Evolutionary conservation across 345 rosid species (phyloP), one percentile per base, ranked within the genome.

Genomic region (Dimocarpus longan): DNA sequence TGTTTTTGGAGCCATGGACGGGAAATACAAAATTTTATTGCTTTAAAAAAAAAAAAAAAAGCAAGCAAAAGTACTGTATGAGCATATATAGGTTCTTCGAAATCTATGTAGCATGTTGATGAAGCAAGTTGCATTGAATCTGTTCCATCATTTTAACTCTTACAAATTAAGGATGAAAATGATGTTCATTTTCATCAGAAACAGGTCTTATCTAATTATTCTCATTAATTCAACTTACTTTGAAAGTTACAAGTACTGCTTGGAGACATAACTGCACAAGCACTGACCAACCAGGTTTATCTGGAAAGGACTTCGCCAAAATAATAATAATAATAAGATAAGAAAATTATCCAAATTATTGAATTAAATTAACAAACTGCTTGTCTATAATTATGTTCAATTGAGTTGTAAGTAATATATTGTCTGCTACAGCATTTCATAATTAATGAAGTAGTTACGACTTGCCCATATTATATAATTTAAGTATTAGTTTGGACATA

Each of bases 111-210:
- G 16, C 67, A 52, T 22, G 66, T 79, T 60, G 56, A 44, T 52
- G 24, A 1, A 37, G 44, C 84, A 66, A 80, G 65, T 80, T 74
- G 82, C 66, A 48, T 5, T 66, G 79, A 77, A 82, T 82, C 66
- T 24, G 24, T 79, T 79, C 76, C 8, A 68, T 63, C 59, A 15
- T 67, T n/a, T 24, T 8, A 68, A 40, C 32, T n/a, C n/a, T 62
- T 39, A 19, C 54, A 60, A 64, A 32, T 32, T 32, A 3, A 63
- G 8, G 44, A 21, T 37, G 43, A 56, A 59, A 37, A 18, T 74
- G 63, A 52, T 26, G 26, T 32, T 32, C 37, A 32, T 32, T 32
- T 42, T 62, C 70, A 50, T n/a, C 42, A 9, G 10, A 32, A 15
- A 32, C 70, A 66, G 9, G 24, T 63, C 59, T 66, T 6, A 4